Base-by-base conservation (phyloP, 176 grass and related monocot genomes). In the Thinopyrum elongatum region DNA sequence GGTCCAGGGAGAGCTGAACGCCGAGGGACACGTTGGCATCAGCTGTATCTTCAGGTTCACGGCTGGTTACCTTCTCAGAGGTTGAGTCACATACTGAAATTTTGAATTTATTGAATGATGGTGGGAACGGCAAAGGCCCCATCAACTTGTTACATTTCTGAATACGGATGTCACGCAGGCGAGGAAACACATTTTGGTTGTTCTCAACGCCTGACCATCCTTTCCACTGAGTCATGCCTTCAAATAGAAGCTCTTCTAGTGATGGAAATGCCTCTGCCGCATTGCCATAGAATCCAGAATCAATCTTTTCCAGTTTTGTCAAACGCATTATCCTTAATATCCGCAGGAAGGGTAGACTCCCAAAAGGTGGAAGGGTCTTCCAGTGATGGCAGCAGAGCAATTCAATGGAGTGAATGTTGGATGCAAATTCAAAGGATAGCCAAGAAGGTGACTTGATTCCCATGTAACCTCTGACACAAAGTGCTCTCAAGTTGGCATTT, bases 401-500 rank as follows among this genome's bases (percentile, higher is more conserved):
- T 47, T 83, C 80, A 39, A 90, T 83, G 46, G 5, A 59, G 30
- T 57, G 70, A 60, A 90, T 85, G 34, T 87, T 91, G 15, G 51
- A 22, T 31, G 76, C 6, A 10, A 26, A 59, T 44, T 80, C 38
- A 28, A 25, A 64, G 15, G 15, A 49, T 27, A 91, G 30, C 89
- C 85, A 87, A 74, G 4, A 2, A 61, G 89, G 89, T 55, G 85
- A 84, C 3, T 5, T 76, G 26, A 25, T 31, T 14, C 85, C 89
- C 83, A 65, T 87, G 44, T 87, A 91, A n/a, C 74, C 3, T 49
- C 0, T 68, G 49, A 84, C 78, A 72, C 10, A 22, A 19, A 91
- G 73, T 77, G 80, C 84, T 29, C 29, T 87, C 22, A 91, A 70
- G 61, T 91, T 91, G 29, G 13, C 5, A 76, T 91, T 80, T 39